phyloP scores from a whole-genome alignment of 2,329 filamentous ascomycete genomes.

The Cercospora sojina region DNA sequence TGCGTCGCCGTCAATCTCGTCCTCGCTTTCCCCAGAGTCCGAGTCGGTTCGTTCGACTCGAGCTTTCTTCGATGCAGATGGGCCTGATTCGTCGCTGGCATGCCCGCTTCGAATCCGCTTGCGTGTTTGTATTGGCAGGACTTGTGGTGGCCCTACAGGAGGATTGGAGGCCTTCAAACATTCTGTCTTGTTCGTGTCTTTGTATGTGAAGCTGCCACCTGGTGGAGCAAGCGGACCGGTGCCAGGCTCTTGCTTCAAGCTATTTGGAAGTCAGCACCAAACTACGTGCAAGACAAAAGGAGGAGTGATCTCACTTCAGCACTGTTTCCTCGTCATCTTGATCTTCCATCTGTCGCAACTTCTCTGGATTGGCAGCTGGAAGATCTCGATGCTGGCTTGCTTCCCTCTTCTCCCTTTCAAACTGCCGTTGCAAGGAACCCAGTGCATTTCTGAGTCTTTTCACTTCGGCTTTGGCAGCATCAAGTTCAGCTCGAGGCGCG shows the following conservation, averaged over 20 bases:
- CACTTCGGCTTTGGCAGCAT: constrained; percentile 17
- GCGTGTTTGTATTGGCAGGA: background rate
- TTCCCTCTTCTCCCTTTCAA: constrained; percentile 23
- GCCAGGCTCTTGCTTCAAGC: constrained; percentile 7
- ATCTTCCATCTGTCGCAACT: constrained; percentile 13
- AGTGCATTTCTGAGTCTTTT: constrained; percentile 12
- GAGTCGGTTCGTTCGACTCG: background rate
- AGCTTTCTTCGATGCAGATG: background rate
- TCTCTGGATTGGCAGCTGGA: constrained; percentile 12
- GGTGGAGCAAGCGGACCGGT: background rate
- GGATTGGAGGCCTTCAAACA: background rate
- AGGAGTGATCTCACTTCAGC: background rate
- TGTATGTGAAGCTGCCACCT: background rate
- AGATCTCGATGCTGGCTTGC: constrained; percentile 4
- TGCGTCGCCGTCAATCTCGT: constrained; percentile 7
- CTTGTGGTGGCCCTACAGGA: background rate
- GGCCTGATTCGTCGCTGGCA: background rate
- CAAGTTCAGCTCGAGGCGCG: constrained; percentile 15
- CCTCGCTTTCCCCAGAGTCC: constrained; percentile 1
- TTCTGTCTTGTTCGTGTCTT: background rate
- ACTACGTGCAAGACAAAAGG: background rate
- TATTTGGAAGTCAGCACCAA: background rate
- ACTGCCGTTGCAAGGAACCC: constrained; percentile 22
- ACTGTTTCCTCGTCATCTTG: constrained; percentile 26
- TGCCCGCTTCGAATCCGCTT: background rate